Percentiles rank a stretch among this genome's conserved stretches.
These are phyloP conservation scores for Wallacemonas sp. DNA, from an alignment of 208 protist genomes.

Conservation along the genomic window DNA sequence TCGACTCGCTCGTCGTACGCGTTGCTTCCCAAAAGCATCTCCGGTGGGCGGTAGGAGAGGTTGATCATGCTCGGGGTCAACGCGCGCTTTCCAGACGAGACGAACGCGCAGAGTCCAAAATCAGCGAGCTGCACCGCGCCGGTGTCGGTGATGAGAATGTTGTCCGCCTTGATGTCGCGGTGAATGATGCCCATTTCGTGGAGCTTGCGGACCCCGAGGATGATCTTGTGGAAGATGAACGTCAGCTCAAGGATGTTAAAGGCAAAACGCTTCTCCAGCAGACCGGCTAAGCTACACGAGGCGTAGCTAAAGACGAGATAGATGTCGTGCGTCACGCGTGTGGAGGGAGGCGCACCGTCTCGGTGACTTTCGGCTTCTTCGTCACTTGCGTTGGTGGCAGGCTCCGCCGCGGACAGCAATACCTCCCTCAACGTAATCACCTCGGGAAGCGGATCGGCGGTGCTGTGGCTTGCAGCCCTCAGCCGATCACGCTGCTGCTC, in stretches of 20 bases:
- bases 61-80: constrained; percentile 94
- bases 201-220: constrained; percentile 56
- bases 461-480: constrained; percentile 7
- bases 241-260: constrained; percentile 60
- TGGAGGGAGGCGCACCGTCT: neutral
- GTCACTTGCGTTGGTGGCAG: too few relatives aligned
- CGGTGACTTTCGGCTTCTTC: too few relatives aligned
- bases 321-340: constrained; percentile 46
- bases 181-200: constrained; percentile 90
- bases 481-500: constrained; percentile 43
- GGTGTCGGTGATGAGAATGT: constrained; percentile 68
- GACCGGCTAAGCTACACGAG: constrained; percentile 61
- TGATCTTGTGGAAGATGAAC: constrained; percentile 75
- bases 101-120: constrained; percentile 85
- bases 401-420: constrained; percentile 40
- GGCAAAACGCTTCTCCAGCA: constrained; percentile 56
- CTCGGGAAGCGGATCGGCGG: constrained; percentile 50
- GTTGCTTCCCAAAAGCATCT: constrained; percentile 91
- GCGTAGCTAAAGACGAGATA: constrained; percentile 82
- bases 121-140: constrained; percentile 74
- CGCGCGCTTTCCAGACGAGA: constrained; percentile 24
- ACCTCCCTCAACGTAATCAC: constrained; percentile 75
- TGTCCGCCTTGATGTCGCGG: constrained; percentile 91
- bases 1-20: constrained; percentile 91
- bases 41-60: constrained; percentile 94